phyloP scores from a whole-genome alignment of 352 stramenopile species.

The Pythium angustatum region DNA sequence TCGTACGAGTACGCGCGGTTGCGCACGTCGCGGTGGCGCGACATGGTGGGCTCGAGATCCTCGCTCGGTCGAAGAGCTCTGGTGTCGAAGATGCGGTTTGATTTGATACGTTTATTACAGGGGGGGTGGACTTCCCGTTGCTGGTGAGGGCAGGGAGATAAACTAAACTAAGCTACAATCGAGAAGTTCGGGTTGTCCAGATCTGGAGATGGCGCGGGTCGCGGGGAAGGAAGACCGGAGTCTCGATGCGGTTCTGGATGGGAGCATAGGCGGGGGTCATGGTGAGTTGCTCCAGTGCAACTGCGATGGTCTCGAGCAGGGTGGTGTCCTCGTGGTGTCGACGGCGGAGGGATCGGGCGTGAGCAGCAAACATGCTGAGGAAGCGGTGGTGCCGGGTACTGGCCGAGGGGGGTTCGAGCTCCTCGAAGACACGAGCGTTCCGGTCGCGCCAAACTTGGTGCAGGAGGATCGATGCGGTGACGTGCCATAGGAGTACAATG shows the following conservation, averaged over 20 bases:
- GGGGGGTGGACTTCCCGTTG: neutral
- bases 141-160: neutral
- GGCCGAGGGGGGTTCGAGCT: neutral
- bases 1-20: slow-evolving; percentile 91
- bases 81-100: neutral
- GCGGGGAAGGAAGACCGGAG: neutral
- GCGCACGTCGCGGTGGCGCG: slow-evolving; percentile 81
- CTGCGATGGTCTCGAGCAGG: neutral
- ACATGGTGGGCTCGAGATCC: slow-evolving; percentile 45
- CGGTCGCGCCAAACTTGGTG: slow-evolving; percentile 1
- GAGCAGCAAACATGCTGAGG: neutral
- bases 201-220: neutral
- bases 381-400: neutral
- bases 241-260: neutral
- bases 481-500: neutral
- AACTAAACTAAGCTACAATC: neutral
- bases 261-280: neutral
- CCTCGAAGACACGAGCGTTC: neutral
- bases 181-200: neutral
- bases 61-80: neutral
- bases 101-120: neutral
- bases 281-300: neutral
- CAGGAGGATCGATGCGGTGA: neutral
- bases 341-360: neutral
- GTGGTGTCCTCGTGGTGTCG: neutral